These are phyloP conservation scores for Leavenworthia alabamica DNA, from an alignment of 345 rosid species.

Conservation along the genomic window DNA sequence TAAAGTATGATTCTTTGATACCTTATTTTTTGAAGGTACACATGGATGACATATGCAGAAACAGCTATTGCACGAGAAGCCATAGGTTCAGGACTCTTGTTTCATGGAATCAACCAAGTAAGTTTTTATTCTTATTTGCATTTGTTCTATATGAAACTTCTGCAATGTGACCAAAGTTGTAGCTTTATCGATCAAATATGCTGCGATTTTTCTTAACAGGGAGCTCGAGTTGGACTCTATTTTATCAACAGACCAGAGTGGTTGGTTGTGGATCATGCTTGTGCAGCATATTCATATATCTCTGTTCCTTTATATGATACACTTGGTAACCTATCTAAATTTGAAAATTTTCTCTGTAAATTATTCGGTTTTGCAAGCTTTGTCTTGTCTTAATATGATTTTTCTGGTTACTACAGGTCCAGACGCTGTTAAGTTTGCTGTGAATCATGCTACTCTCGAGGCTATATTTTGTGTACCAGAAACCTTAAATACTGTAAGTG, in stretches of 20 bases:
- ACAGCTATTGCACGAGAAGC: slow-evolving; percentile 62
- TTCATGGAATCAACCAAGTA: slow-evolving; percentile 54
- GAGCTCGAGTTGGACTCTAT: slow-evolving; percentile 62
- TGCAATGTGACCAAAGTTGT: not conserved
- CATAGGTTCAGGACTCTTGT: slow-evolving; percentile 72
- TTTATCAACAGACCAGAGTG: slow-evolving; percentile 89
- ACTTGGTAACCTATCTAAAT: slow-evolving; percentile 49
- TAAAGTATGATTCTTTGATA: not conserved
- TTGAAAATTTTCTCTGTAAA: not conserved
- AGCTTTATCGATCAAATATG: not conserved
- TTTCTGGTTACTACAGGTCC: slow-evolving; percentile 52
- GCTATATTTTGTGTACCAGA: slow-evolving; percentile 80
- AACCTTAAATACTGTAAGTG: slow-evolving; percentile 67
- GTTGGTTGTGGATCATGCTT: slow-evolving; percentile 90
- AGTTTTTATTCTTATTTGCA: slow-evolving; percentile 20
- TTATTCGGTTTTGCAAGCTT: not conserved
- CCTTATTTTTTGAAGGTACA: slow-evolving; percentile 45
- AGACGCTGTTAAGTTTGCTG: slow-evolving; percentile 72
- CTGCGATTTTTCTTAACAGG: slow-evolving; percentile 34
- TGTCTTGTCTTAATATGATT: slow-evolving; percentile 13
- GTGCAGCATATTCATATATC: slow-evolving; percentile 82
- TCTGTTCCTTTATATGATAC: slow-evolving; percentile 93
- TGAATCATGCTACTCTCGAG: slow-evolving; percentile 65
- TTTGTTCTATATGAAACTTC: not conserved
- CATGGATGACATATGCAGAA: slow-evolving; percentile 92